A percentile compares a stretch with the other conserved stretches of the same genome.
Conservation (phyloP, 257 asterid genomes). For the Solanum rostratum region DNA sequence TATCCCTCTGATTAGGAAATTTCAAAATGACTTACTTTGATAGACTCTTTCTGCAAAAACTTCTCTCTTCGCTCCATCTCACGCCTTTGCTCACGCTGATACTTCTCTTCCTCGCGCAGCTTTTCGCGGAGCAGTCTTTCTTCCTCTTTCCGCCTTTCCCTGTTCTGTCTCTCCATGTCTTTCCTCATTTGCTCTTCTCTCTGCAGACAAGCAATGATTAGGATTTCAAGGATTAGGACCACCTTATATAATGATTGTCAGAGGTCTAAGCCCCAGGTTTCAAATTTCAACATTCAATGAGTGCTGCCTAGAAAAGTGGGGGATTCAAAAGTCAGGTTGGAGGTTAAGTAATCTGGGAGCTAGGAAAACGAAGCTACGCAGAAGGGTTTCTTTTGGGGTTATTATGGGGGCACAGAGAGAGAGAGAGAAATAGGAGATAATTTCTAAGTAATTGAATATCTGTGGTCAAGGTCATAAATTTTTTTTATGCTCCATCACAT, state of each 20-base stretch:
- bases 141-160: constrained; percentile 82
- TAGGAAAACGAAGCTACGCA: background rate
- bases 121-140: constrained; percentile 81
- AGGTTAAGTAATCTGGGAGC: background rate
- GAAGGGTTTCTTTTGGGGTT: background rate
- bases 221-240: background rate
- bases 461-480: background rate
- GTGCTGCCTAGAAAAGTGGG: background rate
- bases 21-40: constrained; percentile 33
- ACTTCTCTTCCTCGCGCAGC: constrained; percentile 74
- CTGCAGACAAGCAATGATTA: constrained; percentile 21
- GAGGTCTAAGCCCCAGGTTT: background rate
- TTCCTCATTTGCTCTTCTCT: constrained; percentile 80
- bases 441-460: background rate
- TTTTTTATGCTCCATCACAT: background rate
- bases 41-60: constrained; percentile 62
- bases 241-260: background rate
- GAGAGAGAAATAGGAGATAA: background rate
- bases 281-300: background rate
- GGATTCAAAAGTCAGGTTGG: background rate
- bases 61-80: constrained; percentile 87
- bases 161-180: constrained; percentile 86
- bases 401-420: background rate
- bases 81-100: constrained; percentile 73
- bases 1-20: background rate